Conservation (phyloP, 208 protist genomes). For the Leishmania arabica region DNA sequence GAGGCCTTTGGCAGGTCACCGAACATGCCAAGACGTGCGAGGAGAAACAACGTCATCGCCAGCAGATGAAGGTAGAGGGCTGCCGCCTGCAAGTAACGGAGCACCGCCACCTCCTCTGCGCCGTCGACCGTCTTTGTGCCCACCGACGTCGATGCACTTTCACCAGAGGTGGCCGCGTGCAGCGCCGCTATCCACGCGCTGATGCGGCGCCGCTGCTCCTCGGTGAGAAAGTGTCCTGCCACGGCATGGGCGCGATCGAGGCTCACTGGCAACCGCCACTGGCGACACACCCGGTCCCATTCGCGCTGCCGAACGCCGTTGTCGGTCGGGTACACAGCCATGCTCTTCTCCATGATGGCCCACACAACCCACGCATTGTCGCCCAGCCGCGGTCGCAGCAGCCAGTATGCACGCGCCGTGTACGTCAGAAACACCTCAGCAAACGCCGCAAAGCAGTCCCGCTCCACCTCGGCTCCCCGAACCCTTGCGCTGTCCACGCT, state of each 20-base stretch:
- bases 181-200: constrained; percentile 22
- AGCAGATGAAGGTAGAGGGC: constrained; percentile 75
- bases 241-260: constrained; percentile 37
- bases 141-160: neutral
- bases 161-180: neutral
- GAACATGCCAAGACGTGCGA: constrained; percentile 40
- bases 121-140: neutral
- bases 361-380: constrained; percentile 50
- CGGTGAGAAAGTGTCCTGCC: constrained; percentile 38
- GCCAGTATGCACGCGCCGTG: constrained; percentile 62
- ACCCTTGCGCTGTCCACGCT: neutral
- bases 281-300: constrained; percentile 31
- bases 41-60: constrained; percentile 36
- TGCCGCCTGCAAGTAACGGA: constrained; percentile 55
- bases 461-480: neutral
- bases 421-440: constrained; percentile 58
- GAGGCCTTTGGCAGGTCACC: constrained; percentile 29
- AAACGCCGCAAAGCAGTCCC: constrained; percentile 33
- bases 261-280: constrained; percentile 46
- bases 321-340: constrained; percentile 18
- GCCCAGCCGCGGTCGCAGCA: constrained; percentile 61
- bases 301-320: constrained; percentile 24
- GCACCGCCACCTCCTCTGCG: constrained; percentile 46
- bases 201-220: constrained; percentile 22
- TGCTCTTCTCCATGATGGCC: constrained; percentile 29